Evolutionary conservation across 2,329 filamentous ascomycete species (phyloP), one percentile per base, ranked within the genome.

Genomic region (Stachybotrys chartarum): DNA sequence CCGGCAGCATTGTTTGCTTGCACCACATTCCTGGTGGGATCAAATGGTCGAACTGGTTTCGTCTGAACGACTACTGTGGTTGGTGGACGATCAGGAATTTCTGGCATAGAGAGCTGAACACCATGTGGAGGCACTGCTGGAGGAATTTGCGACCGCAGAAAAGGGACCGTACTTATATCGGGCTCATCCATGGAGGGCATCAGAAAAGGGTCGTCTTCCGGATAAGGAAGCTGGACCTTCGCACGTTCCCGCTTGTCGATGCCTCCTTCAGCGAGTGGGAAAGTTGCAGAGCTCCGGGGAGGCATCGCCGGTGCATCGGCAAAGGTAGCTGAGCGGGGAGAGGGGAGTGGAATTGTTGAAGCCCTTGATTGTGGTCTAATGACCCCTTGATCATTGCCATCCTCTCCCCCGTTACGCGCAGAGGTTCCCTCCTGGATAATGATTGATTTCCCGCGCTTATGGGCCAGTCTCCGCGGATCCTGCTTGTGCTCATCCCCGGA

Each of bases 21-120:
- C 62, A 48, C 72, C 67, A 52, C 69, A 62, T 55, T 64, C 60
- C 17, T 47, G 45, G 7, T 47, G 51, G 74, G 77, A 47, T 78
- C 73, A 53, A 80, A 79, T 5, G 70, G 64, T 5, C 71, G 66
- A 3, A 77, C 75, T 44, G 78, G 74, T 76, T 79, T 82, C 30
- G 70, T 62, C 30, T 69, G 67, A 17, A 64, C 61, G 7, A 64
- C 57, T 6, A 58, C 55, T 12, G 50, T 17, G 10, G 14, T 24
- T 47, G 16, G 16, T 12, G 45, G 45, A 12, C 16, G 10, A 8
- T 17, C 18, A n/a, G 45, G 45, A 8, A 47, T 47, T 42, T 42
- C 35, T 6, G 61, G 44, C 16, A 64, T 60, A n/a, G 64, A 59
- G 5, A 55, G 53, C 30, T 64, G 64, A 32, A 66, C 59, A 14